These are phyloP conservation scores for Yamagishiella unicocca DNA, from an alignment of 139 green algal species.

Conservation along the genomic window DNA sequence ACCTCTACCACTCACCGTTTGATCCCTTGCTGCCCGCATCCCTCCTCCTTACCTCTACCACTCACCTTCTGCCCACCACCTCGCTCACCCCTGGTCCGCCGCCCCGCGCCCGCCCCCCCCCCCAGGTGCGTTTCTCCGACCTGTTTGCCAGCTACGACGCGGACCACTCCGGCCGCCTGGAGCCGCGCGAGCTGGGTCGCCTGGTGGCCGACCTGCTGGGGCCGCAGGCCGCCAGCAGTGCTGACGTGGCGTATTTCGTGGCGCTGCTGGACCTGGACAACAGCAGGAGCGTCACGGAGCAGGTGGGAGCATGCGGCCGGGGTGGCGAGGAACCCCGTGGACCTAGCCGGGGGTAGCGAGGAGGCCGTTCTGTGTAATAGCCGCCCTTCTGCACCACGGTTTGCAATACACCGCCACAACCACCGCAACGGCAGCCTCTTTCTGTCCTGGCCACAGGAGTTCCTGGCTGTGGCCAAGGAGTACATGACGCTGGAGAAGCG, in stretches of 20 bases:
- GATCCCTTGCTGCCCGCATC: too few species aligned
- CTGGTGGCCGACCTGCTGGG: constrained; percentile 54
- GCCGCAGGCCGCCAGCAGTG: background rate
- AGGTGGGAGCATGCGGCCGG: background rate
- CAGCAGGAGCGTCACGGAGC: constrained; percentile 39
- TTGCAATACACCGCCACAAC: too few species aligned
- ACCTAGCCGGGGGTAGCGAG: too few species aligned
- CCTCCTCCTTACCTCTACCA: too few species aligned
- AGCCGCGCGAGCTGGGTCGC: constrained; percentile 52
- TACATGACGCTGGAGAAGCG: constrained; percentile 33
- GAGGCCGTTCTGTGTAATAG: too few species aligned
- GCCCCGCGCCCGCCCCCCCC: too few species aligned
- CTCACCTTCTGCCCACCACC: too few species aligned
- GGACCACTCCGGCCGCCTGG: constrained; percentile 55
- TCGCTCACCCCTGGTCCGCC: too few species aligned
- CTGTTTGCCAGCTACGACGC: constrained; percentile 61
- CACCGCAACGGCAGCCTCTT: too few species aligned
- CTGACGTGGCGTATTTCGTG: constrained; percentile 49
- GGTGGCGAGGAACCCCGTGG: background rate
- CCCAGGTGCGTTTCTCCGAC: constrained; percentile 45
- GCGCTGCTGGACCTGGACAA: constrained; percentile 58
- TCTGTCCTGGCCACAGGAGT: constrained; percentile 33
- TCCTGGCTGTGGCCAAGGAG: constrained; percentile 52
- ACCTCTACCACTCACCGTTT: too few species aligned
- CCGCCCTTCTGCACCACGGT: too few species aligned